These are phyloP conservation scores for Westerdykella ornata DNA, from an alignment of 2,329 filamentous ascomycete species.

Conservation along the genomic window DNA sequence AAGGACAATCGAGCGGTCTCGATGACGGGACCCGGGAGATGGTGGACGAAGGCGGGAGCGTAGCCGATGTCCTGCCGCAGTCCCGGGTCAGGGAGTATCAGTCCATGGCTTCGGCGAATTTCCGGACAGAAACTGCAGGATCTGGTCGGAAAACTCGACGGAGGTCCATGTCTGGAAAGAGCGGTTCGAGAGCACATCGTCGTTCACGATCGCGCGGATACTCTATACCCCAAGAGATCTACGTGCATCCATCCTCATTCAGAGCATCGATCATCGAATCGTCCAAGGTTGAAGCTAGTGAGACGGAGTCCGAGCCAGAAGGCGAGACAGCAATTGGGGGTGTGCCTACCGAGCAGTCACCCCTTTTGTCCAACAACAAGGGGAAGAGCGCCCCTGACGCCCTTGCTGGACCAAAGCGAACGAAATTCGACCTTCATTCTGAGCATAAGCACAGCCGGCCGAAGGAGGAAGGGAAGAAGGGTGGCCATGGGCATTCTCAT, in stretches of 20 bases:
- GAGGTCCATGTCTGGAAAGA: constrained; percentile 26
- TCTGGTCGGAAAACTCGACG: constrained; percentile 11
- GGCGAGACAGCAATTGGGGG: constrained; percentile 31
- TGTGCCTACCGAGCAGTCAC: constrained; percentile 35
- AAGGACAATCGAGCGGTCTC: constrained; percentile 46
- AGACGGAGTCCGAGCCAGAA: constrained; percentile 47
- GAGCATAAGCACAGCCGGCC: constrained; percentile 78
- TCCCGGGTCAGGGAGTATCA: constrained; percentile 51
- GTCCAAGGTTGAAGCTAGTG: constrained; percentile 55
- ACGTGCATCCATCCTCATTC: constrained; percentile 83
- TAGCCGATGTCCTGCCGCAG: constrained; percentile 58
- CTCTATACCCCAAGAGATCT: constrained; percentile 60
- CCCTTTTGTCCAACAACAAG: constrained; percentile 33
- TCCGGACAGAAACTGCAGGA: no score
- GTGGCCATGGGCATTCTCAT: constrained; percentile 64
- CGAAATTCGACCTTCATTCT: constrained; percentile 46
- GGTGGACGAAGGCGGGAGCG: constrained; percentile 53
- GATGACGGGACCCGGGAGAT: constrained; percentile 41
- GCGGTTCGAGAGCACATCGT: constrained; percentile 49
- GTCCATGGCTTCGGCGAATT: constrained; percentile 15
- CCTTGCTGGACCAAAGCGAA: constrained; percentile 18
- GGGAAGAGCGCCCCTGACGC: constrained; percentile 15
- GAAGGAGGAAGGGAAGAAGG: constrained; percentile 52
- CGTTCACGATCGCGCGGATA: constrained; percentile 52
- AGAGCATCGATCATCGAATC: constrained; percentile 87